Evolutionary conservation across 2,329 filamentous ascomycete genomes (phyloP), one percentile per base, ranked within the genome.

Genomic region (Fusarium guadeloupense): DNA sequence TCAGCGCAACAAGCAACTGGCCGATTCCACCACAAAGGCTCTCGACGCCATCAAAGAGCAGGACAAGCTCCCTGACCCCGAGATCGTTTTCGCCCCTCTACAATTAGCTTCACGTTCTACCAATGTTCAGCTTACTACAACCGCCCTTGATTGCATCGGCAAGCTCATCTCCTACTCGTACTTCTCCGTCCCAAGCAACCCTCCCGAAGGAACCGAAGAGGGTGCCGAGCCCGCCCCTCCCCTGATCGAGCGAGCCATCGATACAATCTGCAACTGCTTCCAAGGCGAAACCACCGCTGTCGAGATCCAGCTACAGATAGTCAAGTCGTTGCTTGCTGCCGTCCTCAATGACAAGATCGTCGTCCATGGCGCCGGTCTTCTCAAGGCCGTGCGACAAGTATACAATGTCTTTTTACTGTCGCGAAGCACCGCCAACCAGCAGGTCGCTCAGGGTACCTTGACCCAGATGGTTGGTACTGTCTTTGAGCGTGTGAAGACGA

Each of bases 131-230:
- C 83, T 99, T 40, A 91, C 93, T 57, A 96, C 93, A 19, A 91
- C 91, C 31, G 93, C 95, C 7, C 86, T 99, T 71, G 95, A 99
- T 78, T 98, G 94, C 78, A 97, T 99, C 70, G 95, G 96, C 71
- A 99, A 99, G 81, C 88, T 99, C 62, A 98, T 98, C 74, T 97
- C 94, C 71, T 99, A 97, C 76, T 97, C 95, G 16, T 98, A 98
- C 81, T 98, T 99, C 76, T 94, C 94, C 42, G 86, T 92, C 43
- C 85, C 89, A 30, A 81, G 80, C 45, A 78, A 51, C 39, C 54
- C 53, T 54, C 50, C 67, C 62, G 78, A 79, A 40, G 69, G 54
- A 69, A 62, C 76, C 50, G 75, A 80, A 64, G 77, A 81, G 64
- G 76, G 76, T 37, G 69, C 71, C 54, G 71, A 74, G 42, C 66